A percentile compares a stretch with the other conserved stretches of the same genome.
phyloP scores from a whole-genome alignment of 257 asterid species.

The Scutellaria barbata region DNA sequence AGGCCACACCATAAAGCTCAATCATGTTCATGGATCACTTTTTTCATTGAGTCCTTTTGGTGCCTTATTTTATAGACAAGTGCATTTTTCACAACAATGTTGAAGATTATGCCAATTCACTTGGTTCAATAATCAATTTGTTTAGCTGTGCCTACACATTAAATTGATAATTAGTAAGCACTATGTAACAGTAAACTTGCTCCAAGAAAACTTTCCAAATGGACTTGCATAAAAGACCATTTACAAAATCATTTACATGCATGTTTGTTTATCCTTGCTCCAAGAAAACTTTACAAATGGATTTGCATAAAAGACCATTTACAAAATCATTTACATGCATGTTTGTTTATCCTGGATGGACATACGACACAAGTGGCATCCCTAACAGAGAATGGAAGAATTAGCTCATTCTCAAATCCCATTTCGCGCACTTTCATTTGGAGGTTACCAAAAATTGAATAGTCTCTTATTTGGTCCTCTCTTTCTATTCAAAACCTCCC shows the following conservation, averaged over 20 bases:
- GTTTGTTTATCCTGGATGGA: background rate
- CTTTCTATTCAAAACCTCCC: background rate
- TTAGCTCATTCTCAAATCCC: background rate
- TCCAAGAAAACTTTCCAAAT: background rate
- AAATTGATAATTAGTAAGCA: background rate
- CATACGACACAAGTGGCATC: background rate
- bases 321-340: background rate
- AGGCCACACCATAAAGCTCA: slow-evolving; percentile 3
- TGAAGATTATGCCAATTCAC: slow-evolving; percentile 1
- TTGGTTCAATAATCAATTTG: background rate
- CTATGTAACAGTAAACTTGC: background rate
- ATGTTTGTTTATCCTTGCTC: too few species aligned
- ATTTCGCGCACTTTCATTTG: background rate
- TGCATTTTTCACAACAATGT: background rate
- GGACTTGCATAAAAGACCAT: background rate
- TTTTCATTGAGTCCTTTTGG: slow-evolving; percentile 10
- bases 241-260: too few species aligned
- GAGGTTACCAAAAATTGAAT: background rate
- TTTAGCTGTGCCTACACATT: background rate
- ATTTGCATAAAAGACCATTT: background rate
- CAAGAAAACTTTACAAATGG: background rate
- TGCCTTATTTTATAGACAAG: background rate
- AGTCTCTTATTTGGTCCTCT: background rate
- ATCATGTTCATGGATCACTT: background rate
- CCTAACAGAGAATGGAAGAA: background rate